Conservation (phyloP, 805 yeast genomes). For the Metschnikowia rubicola region DNA sequence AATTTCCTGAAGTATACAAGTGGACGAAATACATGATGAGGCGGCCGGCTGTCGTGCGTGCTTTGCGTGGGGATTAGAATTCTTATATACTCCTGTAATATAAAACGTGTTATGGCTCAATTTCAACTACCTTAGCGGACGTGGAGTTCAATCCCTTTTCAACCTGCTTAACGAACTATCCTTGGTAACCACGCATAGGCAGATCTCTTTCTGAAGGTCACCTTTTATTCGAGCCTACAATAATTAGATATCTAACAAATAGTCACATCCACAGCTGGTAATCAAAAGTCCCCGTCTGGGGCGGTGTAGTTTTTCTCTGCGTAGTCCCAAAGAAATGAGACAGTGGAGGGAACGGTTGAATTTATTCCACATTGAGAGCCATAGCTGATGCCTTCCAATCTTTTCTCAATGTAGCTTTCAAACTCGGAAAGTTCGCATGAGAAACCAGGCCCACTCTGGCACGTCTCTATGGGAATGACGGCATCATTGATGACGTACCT, state of each 20-base stretch:
- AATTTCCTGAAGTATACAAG: constrained; percentile 91
- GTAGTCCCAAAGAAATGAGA: constrained; percentile 44
- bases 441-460: constrained; percentile 41
- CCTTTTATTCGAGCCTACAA: too few species aligned
- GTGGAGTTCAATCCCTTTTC: too few species aligned
- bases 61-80: constrained; percentile 63
- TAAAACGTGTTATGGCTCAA: not conserved
- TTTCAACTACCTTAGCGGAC: too few species aligned
- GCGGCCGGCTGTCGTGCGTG: constrained; percentile 86
- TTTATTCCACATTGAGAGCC: constrained; percentile 25
- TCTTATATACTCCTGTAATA: not conserved
- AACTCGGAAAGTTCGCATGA: constrained; percentile 38
- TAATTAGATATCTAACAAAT: too few species aligned
- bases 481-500: constrained; percentile 40
- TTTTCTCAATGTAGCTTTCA: constrained; percentile 25
- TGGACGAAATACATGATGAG: constrained; percentile 97
- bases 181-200: too few species aligned
- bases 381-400: constrained; percentile 26
- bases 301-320: constrained; percentile 21
- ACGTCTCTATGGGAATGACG: constrained; percentile 33
- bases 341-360: constrained; percentile 21
- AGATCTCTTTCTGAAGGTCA: too few species aligned
- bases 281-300: constrained; percentile 16
- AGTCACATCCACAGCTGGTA: too few species aligned
- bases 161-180: too few species aligned